Base-by-base conservation (phyloP, 495 filamentous ascomycete genomes). In the Penicillium longicatenatum region DNA sequence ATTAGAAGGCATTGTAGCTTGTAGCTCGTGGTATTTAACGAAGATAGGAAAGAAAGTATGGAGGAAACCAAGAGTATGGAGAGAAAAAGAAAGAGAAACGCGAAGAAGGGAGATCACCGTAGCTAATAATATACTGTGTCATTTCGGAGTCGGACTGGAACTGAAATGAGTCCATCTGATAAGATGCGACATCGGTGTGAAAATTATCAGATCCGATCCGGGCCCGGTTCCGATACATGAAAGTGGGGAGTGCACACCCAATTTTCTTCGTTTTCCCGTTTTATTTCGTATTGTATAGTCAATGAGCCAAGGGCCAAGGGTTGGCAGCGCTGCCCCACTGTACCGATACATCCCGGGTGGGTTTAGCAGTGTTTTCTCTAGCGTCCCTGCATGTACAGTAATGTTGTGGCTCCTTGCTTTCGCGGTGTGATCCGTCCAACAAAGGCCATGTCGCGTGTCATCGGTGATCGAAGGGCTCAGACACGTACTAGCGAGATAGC, bases 1-100 rank as follows among this genome's bases (percentile, higher is more conserved):
- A 30, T 71, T 69, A 50, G 70, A 69, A 37, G 70, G 68, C 73
- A 75, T 75, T 8, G 20, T 58, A 57, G 37, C 3, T 19, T 49
- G 14, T 49, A 22, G 10, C 17, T 17, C 1, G 19, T 14, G 20
- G 48, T 17, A 22, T 17, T 39, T 11, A 17, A 39, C 14, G 22
- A 50, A 16, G 24, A 51, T 17, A n/a, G n/a, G 9, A 24, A 42
- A 10, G 37, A 24, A 20, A 9, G 6, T 33, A 16, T 33, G 33
- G 16, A 30, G 29, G 9, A 29, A 29, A 19, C 51, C 43, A 19
- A 24, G 16, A 42, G 22, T 47, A 29, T 17, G 8, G 35, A 30
- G 39, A 31, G 42, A 41, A 48, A 2, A n/a, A 14, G 46, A 29
- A 44, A n/a, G 37, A 42, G 17, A 31, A 31, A 50, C 6, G 16